Evolutionary conservation across 345 rosid species (phyloP).

Genomic region (Pugionium cornutum): DNA sequence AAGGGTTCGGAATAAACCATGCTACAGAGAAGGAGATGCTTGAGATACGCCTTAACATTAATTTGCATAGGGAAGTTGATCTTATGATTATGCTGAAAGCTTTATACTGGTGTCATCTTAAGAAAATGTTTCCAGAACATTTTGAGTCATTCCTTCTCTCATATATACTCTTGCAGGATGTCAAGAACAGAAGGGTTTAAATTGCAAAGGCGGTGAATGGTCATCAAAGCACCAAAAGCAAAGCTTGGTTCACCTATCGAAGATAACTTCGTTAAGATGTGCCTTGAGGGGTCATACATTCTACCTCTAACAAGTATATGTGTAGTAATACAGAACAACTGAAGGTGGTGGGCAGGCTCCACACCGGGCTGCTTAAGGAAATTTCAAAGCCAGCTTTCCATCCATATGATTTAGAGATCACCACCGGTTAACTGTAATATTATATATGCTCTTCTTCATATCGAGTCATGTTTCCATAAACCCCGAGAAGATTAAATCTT

Average conservation of each 20-base stretch:
- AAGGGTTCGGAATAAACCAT: constrained; percentile 12
- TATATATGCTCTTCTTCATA: constrained; percentile 71
- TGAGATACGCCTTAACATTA: neutral
- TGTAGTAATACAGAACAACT: constrained; percentile 57
- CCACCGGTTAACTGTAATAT: constrained; percentile 78
- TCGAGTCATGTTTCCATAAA: constrained; percentile 36
- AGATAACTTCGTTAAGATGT: constrained; percentile 56
- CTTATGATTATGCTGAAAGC: too few species aligned
- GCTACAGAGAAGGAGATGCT: constrained; percentile 23
- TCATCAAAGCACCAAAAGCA: constrained; percentile 68
- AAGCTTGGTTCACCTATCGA: constrained; percentile 48
- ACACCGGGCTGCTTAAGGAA: constrained; percentile 72
- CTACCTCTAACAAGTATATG: constrained; percentile 82
- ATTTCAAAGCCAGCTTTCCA: constrained; percentile 80
- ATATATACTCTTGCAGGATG: constrained; percentile 65
- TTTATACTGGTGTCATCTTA: too few species aligned
- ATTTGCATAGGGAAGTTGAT: neutral
- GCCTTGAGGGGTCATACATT: constrained; percentile 68
- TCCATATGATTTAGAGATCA: constrained; percentile 84
- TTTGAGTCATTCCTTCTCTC: constrained; percentile 55
- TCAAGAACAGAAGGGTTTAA: constrained; percentile 92
- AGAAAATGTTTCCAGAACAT: constrained; percentile 57
- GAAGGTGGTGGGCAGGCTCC: constrained; percentile 57
- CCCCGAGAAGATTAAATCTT: too few species aligned
- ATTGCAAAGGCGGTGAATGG: constrained; percentile 72